These are phyloP conservation scores for Cubamyces sp. DNA, from an alignment of 768 basidiomycete genomes.

Conservation along the genomic window DNA sequence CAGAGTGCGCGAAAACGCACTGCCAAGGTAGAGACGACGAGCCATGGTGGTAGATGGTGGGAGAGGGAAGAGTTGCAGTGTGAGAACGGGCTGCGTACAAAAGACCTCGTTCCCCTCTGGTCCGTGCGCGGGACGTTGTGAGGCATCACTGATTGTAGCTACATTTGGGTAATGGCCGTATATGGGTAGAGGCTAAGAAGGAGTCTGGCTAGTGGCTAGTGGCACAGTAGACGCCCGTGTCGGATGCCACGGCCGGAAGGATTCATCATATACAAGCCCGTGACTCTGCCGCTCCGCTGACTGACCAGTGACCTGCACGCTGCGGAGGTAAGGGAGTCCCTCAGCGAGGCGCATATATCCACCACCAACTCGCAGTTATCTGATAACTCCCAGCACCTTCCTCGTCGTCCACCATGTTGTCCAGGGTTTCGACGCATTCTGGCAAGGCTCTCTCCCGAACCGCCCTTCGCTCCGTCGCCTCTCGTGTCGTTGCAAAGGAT, in stretches of 20 bases:
- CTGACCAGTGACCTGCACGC: not conserved
- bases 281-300: constrained; percentile 17
- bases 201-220: constrained; percentile 15
- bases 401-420: constrained; percentile 35
- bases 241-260: constrained; percentile 2
- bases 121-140: constrained; percentile 34
- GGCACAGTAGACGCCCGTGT: not conserved
- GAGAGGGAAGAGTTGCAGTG: constrained; percentile 18
- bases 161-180: not conserved
- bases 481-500: constrained; percentile 20
- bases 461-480: constrained; percentile 27
- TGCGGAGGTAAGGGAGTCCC: not conserved
- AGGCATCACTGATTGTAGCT: constrained; percentile 14
- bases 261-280: constrained; percentile 9
- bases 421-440: constrained; percentile 33
- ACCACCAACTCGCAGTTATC: constrained; percentile 26
- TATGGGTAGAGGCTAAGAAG: not conserved
- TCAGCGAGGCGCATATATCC: not conserved
- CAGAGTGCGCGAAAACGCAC: constrained; percentile 46
- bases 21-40: constrained; percentile 84
- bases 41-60: constrained; percentile 58
- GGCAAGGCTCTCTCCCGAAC: constrained; percentile 31
- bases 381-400: constrained; percentile 29
- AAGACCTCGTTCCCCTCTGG: constrained; percentile 24
- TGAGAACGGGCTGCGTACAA: constrained; percentile 27